Base-by-base conservation (phyloP, 345 rosid species). In the Raphanus sativus region DNA sequence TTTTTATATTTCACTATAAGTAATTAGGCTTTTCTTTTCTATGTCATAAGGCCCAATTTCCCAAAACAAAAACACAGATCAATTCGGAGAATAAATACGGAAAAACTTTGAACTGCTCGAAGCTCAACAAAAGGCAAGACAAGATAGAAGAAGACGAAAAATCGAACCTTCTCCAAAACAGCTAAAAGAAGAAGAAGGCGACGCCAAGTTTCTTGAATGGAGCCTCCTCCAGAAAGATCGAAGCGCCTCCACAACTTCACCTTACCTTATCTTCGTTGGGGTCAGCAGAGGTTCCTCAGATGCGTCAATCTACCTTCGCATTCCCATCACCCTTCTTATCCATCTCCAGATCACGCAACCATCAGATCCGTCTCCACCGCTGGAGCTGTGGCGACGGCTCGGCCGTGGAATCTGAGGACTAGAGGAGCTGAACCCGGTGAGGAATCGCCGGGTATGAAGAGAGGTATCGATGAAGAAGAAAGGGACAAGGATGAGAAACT, bases 331-430 rank as follows among this genome's bases (percentile, higher is more conserved):
- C 74, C 81, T 28, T 16, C 71, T 15, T 29, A 65, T 0, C 16
- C 81, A 0, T 33, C 75, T 30, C 76, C 69, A 2, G 72, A 71
- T 58, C 76, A 72, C 29, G 9, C 32, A 30, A 2, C 67, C 62
- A 12, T 32, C 36, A 71, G 81, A 77, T 58, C 76, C 38, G 28
- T 38, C 24, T 0, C 80, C 34, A 0, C 65, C 0, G 5, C 32
- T 32, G 17, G 10, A 69, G 60, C 26, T 8, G 33, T 3, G 21
- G 50, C 62, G 48, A 40, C 62, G 16, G 16, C 38, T 48, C 69
- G 58, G 25, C 77, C 77, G 32, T 78, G 81, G 81, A 78, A 73
- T 73, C 40, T 78, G 64, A 78, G 81, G 26, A 78, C 69, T 64
- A 78, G 81, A 36, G 68, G 81, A 78, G 74, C 73, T 48, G 77